Conservation (phyloP, 2,329 filamentous ascomycete genomes). For the Pseudogymnoascus sp. region DNA sequence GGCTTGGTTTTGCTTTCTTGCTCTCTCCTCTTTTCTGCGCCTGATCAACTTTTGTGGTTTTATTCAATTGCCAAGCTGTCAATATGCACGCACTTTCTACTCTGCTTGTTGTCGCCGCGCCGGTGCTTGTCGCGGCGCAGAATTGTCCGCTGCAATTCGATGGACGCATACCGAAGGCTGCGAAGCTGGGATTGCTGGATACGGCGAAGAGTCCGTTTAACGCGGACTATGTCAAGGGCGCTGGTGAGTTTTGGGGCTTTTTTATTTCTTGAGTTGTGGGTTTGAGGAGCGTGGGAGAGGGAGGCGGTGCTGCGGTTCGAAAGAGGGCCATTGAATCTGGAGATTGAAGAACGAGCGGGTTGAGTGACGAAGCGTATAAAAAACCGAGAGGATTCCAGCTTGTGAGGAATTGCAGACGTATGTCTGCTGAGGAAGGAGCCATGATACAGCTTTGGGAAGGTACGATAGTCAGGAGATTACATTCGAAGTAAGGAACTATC, state of each 20-base stretch:
- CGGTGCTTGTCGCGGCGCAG: conserved; percentile 21
- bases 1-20: no score
- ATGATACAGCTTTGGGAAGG: not conserved
- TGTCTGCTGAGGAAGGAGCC: not conserved
- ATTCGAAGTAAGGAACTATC: not conserved
- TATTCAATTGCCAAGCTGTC: not conserved
- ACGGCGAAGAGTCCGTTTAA: conserved; percentile 38
- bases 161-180: conserved; percentile 36
- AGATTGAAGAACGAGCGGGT: no score
- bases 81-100: not conserved
- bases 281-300: not conserved
- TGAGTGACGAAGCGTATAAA: no score
- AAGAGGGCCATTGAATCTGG: no score
- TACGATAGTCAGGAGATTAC: not conserved
- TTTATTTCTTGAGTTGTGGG: not conserved
- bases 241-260: conserved; percentile 25
- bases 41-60: not conserved
- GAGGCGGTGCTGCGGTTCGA: not conserved
- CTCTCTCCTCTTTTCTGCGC: not conserved
- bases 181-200: conserved; percentile 35
- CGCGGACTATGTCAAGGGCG: conserved; percentile 44
- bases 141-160: conserved; percentile 38
- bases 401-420: no score
- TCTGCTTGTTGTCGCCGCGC: conserved; percentile 15
- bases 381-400: no score